Conservation (phyloP, 1,139 yeast genomes). For the Kodamaea sp. region DNA sequence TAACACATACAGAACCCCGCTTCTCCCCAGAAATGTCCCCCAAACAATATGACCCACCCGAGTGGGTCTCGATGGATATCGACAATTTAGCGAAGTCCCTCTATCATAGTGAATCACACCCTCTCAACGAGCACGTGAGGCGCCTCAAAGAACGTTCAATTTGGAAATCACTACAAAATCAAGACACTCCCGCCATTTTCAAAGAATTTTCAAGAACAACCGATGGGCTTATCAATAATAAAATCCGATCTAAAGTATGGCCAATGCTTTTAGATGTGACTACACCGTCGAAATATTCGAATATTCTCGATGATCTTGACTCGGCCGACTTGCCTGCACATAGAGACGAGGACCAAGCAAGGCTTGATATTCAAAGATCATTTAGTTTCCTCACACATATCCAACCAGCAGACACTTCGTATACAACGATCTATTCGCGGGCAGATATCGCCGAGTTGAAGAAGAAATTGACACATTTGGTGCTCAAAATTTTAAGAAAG, state of each 20-base stretch:
- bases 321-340: conserved; percentile 43
- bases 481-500: conserved; percentile 54
- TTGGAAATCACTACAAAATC: conserved; percentile 29
- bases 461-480: conserved; percentile 42
- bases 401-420: conserved; percentile 26
- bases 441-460: conserved; percentile 36
- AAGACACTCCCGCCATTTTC: conserved; percentile 13
- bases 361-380: conserved; percentile 71
- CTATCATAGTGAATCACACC: conserved; percentile 39
- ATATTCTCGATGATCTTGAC: conserved; percentile 22
- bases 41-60: conserved; percentile 21
- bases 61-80: conserved; percentile 52
- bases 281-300: conserved; percentile 5
- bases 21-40: too few relatives aligned
- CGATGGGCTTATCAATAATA: conserved; percentile 46
- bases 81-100: conserved; percentile 47
- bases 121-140: conserved; percentile 38
- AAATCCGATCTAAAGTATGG: conserved; percentile 46
- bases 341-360: conserved; percentile 74
- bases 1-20: neutral
- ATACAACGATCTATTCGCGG: conserved; percentile 32
- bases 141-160: conserved; percentile 39
- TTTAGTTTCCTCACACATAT: conserved; percentile 44
- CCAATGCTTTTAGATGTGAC: conserved; percentile 33
- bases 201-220: conserved; percentile 39